Evolutionary conservation across 1,139 yeast genomes (phyloP).

Genomic region (Geotrichum citri-aurantii): DNA sequence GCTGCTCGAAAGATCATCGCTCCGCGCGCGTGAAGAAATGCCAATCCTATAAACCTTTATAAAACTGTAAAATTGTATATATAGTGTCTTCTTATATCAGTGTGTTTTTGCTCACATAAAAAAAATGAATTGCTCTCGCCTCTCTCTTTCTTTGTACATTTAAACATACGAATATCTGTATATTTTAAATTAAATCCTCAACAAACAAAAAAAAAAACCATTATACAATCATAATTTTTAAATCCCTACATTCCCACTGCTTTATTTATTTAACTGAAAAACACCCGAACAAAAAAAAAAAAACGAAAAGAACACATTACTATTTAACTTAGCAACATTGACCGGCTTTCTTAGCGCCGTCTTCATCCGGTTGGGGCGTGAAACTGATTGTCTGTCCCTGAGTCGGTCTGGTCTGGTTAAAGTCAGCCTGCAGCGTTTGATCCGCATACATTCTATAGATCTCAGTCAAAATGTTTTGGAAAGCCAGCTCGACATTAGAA

Average conservation of each 20-base stretch:
- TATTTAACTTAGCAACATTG: conserved; percentile 35
- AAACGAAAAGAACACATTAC: not conserved
- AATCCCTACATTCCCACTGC: not conserved
- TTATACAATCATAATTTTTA: not conserved
- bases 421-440: conserved; percentile 39
- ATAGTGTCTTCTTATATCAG: too few relatives aligned
- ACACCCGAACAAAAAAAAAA: conserved; percentile 1
- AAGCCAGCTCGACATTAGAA: conserved; percentile 90
- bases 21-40: not conserved
- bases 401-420: conserved; percentile 46
- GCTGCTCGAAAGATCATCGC: not conserved
- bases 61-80: too few relatives aligned
- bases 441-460: conserved; percentile 73
- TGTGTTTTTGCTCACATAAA: too few relatives aligned
- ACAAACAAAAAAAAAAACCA: not conserved
- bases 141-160: not conserved
- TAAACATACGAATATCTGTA: not conserved
- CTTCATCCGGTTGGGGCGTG: conserved; percentile 89
- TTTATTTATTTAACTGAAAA: not conserved
- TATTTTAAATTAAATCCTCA: not conserved
- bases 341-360: conserved; percentile 64
- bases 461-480: conserved; percentile 85
- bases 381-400: conserved; percentile 87
- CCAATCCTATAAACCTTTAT: not conserved
- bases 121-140: not conserved